A percentile compares a stretch with the other conserved stretches of the same genome.
Conservation (phyloP, 2,329 filamentous ascomycete genomes). For the Pleomassaria siparia region DNA sequence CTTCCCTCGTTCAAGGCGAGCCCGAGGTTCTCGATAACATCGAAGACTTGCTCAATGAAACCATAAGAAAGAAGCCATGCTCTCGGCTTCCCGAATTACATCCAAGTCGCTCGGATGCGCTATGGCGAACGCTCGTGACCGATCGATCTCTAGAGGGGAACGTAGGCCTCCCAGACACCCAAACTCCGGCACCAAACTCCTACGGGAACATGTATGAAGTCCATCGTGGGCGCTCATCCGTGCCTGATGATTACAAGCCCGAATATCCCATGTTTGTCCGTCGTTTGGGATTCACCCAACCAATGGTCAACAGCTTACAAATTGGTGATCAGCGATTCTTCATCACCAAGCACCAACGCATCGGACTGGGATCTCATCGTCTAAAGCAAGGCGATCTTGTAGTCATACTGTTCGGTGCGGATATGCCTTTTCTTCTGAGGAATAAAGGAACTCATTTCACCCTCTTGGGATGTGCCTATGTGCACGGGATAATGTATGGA, state of each 20-base stretch:
- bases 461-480: background rate
- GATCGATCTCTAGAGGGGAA: too few species aligned
- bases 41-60: too few species aligned
- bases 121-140: too few species aligned
- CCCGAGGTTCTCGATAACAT: too few species aligned
- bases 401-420: background rate
- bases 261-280: background rate
- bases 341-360: too few species aligned
- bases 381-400: background rate
- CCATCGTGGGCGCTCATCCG: background rate
- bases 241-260: background rate
- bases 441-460: background rate
- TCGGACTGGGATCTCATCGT: background rate
- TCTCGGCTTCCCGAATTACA: too few species aligned
- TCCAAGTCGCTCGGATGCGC: too few species aligned
- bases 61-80: too few species aligned
- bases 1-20: too few species aligned
- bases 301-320: too few species aligned
- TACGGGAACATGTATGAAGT: conserved; percentile 1
- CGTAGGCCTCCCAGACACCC: background rate
- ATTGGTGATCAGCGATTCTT: too few species aligned
- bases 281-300: background rate
- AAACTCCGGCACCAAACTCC: background rate
- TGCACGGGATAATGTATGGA: background rate
- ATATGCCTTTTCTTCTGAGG: background rate